phyloP scores from a whole-genome alignment of 768 basidiomycete genomes.

The Suillus ampliporus region DNA sequence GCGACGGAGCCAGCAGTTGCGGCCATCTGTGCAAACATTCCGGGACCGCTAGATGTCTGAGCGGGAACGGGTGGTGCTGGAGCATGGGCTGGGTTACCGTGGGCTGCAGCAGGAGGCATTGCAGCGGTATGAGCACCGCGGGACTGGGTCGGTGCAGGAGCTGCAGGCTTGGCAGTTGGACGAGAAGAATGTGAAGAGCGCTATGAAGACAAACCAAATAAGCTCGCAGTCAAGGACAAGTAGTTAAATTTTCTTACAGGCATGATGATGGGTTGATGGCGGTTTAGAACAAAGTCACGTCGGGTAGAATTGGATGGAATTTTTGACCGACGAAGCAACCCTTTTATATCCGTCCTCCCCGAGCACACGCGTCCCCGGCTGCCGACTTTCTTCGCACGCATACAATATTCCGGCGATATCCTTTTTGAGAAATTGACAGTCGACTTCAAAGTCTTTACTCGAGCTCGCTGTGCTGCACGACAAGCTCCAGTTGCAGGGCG shows the following conservation, averaged over 20 bases:
- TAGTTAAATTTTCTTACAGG: conserved; percentile 46
- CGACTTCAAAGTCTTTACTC: conserved; percentile 1
- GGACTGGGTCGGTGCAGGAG: conserved; percentile 51
- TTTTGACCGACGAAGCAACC: conserved; percentile 17
- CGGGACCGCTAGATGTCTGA: conserved; percentile 57
- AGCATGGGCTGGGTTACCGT: conserved; percentile 48
- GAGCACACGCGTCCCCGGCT: conserved; percentile 22
- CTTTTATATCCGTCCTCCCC: conserved; percentile 27
- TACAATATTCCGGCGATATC: conserved; percentile 17
- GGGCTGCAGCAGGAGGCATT: conserved; percentile 47
- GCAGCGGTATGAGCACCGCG: conserved; percentile 56
- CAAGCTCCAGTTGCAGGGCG: not conserved
- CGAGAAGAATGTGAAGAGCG: conserved; percentile 82
- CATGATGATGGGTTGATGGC: conserved; percentile 41
- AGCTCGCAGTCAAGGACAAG: not conserved
- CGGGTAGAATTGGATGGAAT: conserved; percentile 14
- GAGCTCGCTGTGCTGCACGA: conserved; percentile 6
- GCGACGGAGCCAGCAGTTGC: conserved; percentile 92
- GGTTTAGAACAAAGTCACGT: conserved; percentile 22
- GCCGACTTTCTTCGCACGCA: conserved; percentile 1
- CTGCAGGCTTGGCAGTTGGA: conserved; percentile 56
- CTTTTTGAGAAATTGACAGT: conserved; percentile 8
- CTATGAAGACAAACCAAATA: conserved; percentile 40
- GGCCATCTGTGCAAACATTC: conserved; percentile 84
- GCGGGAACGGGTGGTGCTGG: conserved; percentile 45